Base-by-base conservation (phyloP, 2,329 filamentous ascomycete genomes). In the Gliomastix tumulicola region DNA sequence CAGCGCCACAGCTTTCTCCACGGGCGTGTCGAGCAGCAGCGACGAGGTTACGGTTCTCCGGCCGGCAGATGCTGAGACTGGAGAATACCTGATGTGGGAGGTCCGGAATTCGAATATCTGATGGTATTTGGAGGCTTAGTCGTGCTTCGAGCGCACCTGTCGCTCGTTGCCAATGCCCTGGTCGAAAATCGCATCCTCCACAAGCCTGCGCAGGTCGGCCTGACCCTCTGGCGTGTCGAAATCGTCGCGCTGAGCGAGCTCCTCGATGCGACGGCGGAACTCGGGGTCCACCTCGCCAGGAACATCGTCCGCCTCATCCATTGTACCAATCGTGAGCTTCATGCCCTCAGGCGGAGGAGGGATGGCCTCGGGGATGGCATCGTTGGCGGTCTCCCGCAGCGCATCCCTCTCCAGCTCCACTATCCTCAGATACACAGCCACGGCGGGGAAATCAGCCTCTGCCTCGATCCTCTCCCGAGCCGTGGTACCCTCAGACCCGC, bases 261-360 rank as follows among this genome's bases (percentile, higher is more conserved):
- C 84, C 51, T 97, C 88, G 53, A 98, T 97, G 36, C 86, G 74
- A 46, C 83, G 71, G 53, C 83, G 79, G 47, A 98, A 87, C 47
- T 89, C 88, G 2, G 86, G 79, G 54, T 97, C 88, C 8, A 82
- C 76, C 40, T 81, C 78, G 27, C 69, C 70, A 2, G 68, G 70
- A 7, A 76, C 74, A 11, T 76, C 78, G 31, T 76, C 68, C 1
- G 58, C 67, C 47, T 82, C 74, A 6, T 74, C 69, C 68, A 92
- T 80, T 3, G 84, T 84, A 32, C 84, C 84, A 39, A 97, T 61
- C 21, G 84, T 85, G 42, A 98, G 71, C 34, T 78, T 74, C 41
- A 97, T 69, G 20, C 88, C 88, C 30, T 82, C 71, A 1, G 89
- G 90, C 7, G 88, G 63, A 6, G 79, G 71, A 5, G 80, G 81